A percentile compares a stretch with the other conserved stretches of the same genome.
Conservation (phyloP, 2,329 filamentous ascomycete genomes). For the Dactylonectria estremocensis region DNA sequence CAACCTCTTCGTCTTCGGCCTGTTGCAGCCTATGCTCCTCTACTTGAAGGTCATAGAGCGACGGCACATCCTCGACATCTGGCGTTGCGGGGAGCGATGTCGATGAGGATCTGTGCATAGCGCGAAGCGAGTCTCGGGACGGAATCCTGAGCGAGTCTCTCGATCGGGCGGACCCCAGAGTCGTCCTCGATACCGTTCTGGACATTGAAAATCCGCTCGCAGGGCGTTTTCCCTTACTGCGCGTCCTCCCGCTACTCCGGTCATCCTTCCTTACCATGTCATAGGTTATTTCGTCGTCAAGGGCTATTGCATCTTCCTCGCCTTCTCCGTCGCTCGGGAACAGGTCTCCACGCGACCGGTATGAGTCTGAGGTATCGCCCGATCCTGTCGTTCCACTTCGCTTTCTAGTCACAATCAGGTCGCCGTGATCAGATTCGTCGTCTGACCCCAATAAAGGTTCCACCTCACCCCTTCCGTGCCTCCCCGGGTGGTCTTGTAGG, state of each 20-base stretch:
- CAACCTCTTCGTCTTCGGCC: conserved; percentile 69
- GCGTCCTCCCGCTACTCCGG: conserved; percentile 71
- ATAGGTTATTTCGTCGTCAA: conserved; percentile 94
- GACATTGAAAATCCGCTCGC: conserved; percentile 56
- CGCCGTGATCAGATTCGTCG: conserved; percentile 50
- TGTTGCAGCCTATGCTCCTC: conserved; percentile 67
- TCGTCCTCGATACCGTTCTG: conserved; percentile 72
- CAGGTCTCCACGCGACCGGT: conserved; percentile 89
- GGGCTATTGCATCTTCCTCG: conserved; percentile 92
- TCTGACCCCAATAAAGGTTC: conserved; percentile 75
- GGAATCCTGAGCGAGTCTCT: conserved; percentile 45
- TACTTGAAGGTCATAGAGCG: conserved; percentile 66
- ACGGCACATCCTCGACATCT: conserved; percentile 58
- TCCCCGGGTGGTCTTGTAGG: conserved; percentile 86
- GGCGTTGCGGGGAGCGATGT: conserved; percentile 53
- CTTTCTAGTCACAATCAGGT: conserved; percentile 58
- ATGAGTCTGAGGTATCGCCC: conserved; percentile 86
- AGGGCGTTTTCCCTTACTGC: conserved; percentile 72
- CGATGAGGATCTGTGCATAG: conserved; percentile 47
- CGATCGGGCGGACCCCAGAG: conserved; percentile 63
- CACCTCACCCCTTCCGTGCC: conserved; percentile 68
- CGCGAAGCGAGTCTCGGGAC: conserved; percentile 52
- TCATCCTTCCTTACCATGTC: conserved; percentile 85
- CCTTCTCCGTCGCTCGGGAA: conserved; percentile 90
- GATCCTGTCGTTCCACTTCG: conserved; percentile 86